Evolutionary conservation across 2,329 filamentous ascomycete genomes (phyloP).

Genomic region (Ophiocordyceps camponoti-rufipedis): DNA sequence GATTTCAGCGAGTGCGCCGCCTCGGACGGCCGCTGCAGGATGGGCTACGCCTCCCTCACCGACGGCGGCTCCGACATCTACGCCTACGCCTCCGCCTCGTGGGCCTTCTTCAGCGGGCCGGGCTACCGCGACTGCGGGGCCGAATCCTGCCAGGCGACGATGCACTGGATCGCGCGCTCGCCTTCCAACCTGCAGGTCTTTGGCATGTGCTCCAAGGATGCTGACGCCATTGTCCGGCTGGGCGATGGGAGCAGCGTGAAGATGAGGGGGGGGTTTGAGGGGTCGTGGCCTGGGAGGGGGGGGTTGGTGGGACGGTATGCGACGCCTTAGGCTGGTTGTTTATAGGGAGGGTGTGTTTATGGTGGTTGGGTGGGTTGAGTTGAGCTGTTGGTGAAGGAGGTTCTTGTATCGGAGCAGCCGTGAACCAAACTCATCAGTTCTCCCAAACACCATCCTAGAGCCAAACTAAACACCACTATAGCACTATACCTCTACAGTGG

Average conservation of each 20-base stretch:
- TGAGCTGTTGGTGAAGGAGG: too few relatives aligned
- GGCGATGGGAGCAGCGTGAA: constrained; percentile 15
- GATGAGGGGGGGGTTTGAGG: constrained; percentile 14
- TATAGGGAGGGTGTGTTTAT: too few relatives aligned
- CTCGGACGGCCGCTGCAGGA: constrained; percentile 20
- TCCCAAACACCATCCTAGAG: too few relatives aligned
- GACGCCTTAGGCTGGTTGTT: constrained; percentile 6
- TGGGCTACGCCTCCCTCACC: constrained; percentile 23
- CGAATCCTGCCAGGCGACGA: constrained; percentile 7
- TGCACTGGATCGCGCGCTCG: constrained; percentile 20
- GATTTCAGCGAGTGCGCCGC: constrained; percentile 20
- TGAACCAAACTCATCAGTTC: too few relatives aligned
- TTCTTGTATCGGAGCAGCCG: too few relatives aligned
- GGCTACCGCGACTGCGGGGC: constrained; percentile 15
- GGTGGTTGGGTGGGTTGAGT: background rate
- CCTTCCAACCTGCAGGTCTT: constrained; percentile 21
- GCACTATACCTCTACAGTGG: too few relatives aligned
- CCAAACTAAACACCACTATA: too few relatives aligned
- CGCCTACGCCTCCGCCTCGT: constrained; percentile 23
- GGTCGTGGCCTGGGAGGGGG: constrained; percentile 15
- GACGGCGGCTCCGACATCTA: constrained; percentile 21
- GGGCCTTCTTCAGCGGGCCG: constrained; percentile 24
- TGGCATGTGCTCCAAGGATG: constrained; percentile 22
- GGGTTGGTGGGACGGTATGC: constrained; percentile 20
- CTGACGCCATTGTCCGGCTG: constrained; percentile 15